Evolutionary conservation across 805 yeast genomes (phyloP), one percentile per base, ranked within the genome.

Genomic region (Saturnispora kantuleensis): DNA sequence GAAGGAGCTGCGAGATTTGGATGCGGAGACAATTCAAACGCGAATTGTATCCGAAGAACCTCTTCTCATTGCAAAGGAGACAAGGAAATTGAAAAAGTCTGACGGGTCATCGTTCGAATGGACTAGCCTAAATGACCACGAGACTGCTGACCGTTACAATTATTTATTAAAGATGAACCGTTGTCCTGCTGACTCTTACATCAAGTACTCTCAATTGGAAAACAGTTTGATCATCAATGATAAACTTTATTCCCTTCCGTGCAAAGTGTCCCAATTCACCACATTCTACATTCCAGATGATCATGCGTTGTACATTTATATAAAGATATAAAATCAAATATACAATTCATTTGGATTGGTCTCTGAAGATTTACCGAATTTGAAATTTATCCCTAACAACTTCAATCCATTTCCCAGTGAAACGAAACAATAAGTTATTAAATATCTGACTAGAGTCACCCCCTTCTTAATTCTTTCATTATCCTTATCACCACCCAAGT

Each of bases 401-500:
- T 77, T 67, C n/a, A 76, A 65, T 1, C 71, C 50, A 8, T 68
- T 53, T 49, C 72, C 73, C 26, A 76, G 47, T 31, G 61, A 58
- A 38, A 71, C 75, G 53, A 84, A 71, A 2, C 73, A 50, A 5
- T 63, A 54, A n/a, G 73, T 76, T 12, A 84, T 78, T 6, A 74
- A 73, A 13, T 74, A 78, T 59, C 83, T 82, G 13, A 86, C 87
- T 49, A 85, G 64, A 7, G 88, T 89, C 37, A 70, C 72, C n/a
- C 74, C 73, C 51, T 65, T 68, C 48, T 62, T 63, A 38, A 59
- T 66, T 47, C 54, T 49, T n/a, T 26, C 17, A 13, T 46, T 49
- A 44, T 51, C 53, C 28, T 44, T 48, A 26, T 47, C 45, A n/a
- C 38, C 54, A 38, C 53, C 49, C 8, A 54, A 51, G 6, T 56